phyloP scores from a whole-genome alignment of 2,329 filamentous ascomycete species.

The Ceratocystis cubensis region DNA sequence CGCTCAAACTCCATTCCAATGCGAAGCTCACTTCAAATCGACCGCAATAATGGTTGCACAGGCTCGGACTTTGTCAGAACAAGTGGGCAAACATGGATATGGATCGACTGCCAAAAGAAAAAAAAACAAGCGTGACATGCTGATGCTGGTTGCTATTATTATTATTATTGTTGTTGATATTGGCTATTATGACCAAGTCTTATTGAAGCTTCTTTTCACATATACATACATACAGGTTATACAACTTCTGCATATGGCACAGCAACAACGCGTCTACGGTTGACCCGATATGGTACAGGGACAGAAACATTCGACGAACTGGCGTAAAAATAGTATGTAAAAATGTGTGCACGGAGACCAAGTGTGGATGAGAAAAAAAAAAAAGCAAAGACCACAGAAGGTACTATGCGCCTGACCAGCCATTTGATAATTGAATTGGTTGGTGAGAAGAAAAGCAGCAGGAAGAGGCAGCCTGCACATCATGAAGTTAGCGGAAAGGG shows the following conservation, averaged over 20 bases:
- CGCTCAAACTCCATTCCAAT: neutral
- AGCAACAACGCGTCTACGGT: neutral
- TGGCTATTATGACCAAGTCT: neutral
- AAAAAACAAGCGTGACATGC: neutral
- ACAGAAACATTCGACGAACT: conserved; percentile 9
- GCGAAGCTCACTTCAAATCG: too few species aligned
- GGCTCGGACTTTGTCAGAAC: neutral
- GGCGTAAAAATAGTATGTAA: conserved; percentile 5
- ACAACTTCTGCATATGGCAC: neutral
- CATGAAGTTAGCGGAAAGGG: neutral
- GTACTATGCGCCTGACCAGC: neutral
- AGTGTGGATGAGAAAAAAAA: conserved; percentile 1
- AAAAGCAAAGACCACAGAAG: neutral
- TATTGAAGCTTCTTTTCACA: conserved; percentile 3
- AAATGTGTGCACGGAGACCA: neutral
- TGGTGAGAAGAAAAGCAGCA: neutral
- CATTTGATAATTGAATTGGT: conserved; percentile 6
- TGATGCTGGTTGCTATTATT: neutral
- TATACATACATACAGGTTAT: neutral
- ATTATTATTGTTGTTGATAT: neutral
- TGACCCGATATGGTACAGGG: neutral
- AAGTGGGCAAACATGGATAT: conserved; percentile 7
- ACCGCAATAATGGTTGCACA: neutral
- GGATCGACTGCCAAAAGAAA: conserved; percentile 8
- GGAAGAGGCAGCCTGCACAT: neutral